phyloP scores from a whole-genome alignment of 2,329 filamentous ascomycete species.

The Colletotrichum coccodes region DNA sequence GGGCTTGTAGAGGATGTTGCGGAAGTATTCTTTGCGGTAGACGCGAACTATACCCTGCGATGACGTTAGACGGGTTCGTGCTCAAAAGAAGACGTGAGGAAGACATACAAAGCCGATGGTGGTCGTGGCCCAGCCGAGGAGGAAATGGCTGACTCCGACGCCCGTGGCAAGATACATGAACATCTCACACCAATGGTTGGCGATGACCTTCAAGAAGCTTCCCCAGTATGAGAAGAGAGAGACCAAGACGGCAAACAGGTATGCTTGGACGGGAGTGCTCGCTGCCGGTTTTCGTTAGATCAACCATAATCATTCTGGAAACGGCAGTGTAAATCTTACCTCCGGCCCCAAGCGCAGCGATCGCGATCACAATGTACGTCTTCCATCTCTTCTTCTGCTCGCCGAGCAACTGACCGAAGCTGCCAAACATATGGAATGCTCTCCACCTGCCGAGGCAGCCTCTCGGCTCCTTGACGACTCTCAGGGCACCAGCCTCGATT shows the following conservation, averaged over 20 bases:
- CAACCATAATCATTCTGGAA: no score
- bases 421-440: slow-evolving; percentile 20
- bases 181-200: slow-evolving; percentile 49
- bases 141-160: slow-evolving; percentile 36
- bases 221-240: slow-evolving; percentile 31
- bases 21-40: slow-evolving; percentile 41
- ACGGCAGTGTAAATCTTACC: not conserved
- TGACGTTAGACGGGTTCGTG: not conserved
- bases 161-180: slow-evolving; percentile 34
- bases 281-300: not conserved
- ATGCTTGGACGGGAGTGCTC: slow-evolving; percentile 30
- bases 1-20: slow-evolving; percentile 42
- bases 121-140: slow-evolving; percentile 43
- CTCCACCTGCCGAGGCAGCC: slow-evolving; percentile 6
- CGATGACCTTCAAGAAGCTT: slow-evolving; percentile 35
- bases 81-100: slow-evolving; percentile 11
- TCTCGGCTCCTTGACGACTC: slow-evolving; percentile 14
- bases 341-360: slow-evolving; percentile 30
- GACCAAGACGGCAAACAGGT: slow-evolving; percentile 29
- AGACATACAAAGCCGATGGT: slow-evolving; percentile 42
- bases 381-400: slow-evolving; percentile 32
- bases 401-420: slow-evolving; percentile 25
- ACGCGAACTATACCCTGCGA: slow-evolving; percentile 26
- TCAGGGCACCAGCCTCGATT: not conserved
- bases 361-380: slow-evolving; percentile 20